Conservation (phyloP, 768 basidiomycete genomes). For the Filobasidium floriforme region DNA sequence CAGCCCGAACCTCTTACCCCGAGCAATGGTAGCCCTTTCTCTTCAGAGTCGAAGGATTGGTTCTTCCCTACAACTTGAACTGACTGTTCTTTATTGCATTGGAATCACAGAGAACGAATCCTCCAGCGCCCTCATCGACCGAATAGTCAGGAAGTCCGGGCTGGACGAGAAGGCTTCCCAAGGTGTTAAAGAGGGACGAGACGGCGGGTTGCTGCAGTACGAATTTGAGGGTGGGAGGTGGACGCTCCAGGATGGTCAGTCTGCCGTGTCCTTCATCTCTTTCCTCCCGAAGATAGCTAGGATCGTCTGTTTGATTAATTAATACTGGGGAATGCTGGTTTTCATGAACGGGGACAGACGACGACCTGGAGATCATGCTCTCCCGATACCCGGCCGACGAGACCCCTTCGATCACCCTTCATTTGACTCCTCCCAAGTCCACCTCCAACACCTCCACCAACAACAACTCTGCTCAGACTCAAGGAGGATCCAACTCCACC, state of each 20-base stretch:
- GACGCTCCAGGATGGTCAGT: slow-evolving; percentile 80
- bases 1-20: background rate
- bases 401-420: slow-evolving; percentile 43
- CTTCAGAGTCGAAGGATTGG: no score
- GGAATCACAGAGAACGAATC: background rate
- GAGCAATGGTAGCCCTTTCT: no score
- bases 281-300: slow-evolving; percentile 1
- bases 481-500: no score
- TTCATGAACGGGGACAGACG: slow-evolving; percentile 50
- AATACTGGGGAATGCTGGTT: no score
- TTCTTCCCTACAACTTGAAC: background rate
- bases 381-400: slow-evolving; percentile 55
- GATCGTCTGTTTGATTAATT: background rate
- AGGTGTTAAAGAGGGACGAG: slow-evolving; percentile 26
- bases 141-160: slow-evolving; percentile 28
- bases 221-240: slow-evolving; percentile 68
- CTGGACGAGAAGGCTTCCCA: slow-evolving; percentile 13
- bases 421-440: slow-evolving; percentile 28
- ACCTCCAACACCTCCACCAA: slow-evolving; percentile 50
- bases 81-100: background rate
- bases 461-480: no score
- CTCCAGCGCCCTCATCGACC: slow-evolving; percentile 20
- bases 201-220: slow-evolving; percentile 64
- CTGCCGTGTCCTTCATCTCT: background rate
- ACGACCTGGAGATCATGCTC: slow-evolving; percentile 78